phyloP scores from a whole-genome alignment of 495 filamentous ascomycete species.

The Podospora bellae-mahoneyi region DNA sequence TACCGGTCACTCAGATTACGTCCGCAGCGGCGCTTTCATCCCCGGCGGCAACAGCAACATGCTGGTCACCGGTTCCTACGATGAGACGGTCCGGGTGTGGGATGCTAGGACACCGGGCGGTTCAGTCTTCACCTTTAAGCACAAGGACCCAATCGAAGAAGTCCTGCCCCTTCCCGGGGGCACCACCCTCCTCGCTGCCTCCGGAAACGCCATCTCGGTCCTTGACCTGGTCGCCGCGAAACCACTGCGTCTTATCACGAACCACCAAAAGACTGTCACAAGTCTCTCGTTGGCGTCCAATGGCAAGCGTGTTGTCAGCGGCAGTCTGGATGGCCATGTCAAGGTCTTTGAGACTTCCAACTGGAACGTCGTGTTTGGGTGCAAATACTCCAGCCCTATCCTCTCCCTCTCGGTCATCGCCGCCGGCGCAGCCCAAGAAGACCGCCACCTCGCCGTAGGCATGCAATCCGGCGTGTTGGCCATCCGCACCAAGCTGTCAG shows the following conservation, averaged over 20 bases:
- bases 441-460: constrained; percentile 86
- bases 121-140: constrained; percentile 87
- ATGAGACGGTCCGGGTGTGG: constrained; percentile 90
- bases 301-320: constrained; percentile 74
- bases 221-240: constrained; percentile 90
- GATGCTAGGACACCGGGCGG: constrained; percentile 69
- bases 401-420: constrained; percentile 74
- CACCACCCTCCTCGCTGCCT: constrained; percentile 78
- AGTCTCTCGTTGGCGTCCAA: constrained; percentile 72
- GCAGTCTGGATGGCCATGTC: constrained; percentile 88
- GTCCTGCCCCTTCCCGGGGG: constrained; percentile 81
- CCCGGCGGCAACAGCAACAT: constrained; percentile 70
- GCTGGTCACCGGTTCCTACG: constrained; percentile 86
- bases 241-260: constrained; percentile 77
- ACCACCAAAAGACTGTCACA: constrained; percentile 97
- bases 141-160: constrained; percentile 78
- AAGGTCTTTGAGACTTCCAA: constrained; percentile 89
- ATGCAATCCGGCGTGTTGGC: constrained; percentile 89
- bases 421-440: constrained; percentile 66
- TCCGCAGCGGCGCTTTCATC: constrained; percentile 81
- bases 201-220: constrained; percentile 87
- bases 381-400: constrained; percentile 88
- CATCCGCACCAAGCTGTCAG: constrained; percentile 79
- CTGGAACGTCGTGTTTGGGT: constrained; percentile 90
- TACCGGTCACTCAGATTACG: constrained; percentile 89